Evolutionary conservation across 495 filamentous ascomycete genomes (phyloP), one percentile per base, ranked within the genome.

Genomic region (Aspergillus ellipticus): DNA sequence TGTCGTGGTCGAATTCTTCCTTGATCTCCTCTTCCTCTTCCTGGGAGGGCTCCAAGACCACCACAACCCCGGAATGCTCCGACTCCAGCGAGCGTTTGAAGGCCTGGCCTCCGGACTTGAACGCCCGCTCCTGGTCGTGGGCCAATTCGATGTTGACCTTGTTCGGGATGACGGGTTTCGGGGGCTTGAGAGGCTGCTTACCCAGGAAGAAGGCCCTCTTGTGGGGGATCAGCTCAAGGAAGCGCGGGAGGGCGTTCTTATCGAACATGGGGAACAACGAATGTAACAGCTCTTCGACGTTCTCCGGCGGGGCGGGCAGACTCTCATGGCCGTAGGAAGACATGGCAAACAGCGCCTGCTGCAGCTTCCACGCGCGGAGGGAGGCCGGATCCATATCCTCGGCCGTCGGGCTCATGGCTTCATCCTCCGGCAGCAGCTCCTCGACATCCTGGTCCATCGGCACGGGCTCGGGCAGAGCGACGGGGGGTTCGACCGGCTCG

Each of bases 111-210:
- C 80, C 77, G 1, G 92, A 81, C 37, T 80, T 84, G 67, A 98
- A 98, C 9, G 78, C 71, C 56, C 88, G 86, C 58, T 92, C 86
- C 60, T 94, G 86, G 62, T 97, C 94, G 45, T 79, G 77, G 4
- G 85, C 84, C 10, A 97, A 71, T 54, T 97, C 94, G 6, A 97
- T 72, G 54, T 84, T 89, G 46, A 96, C 77, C 69, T 97, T 99
- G 11, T 87, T 91, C 0, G 91, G 90, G 13, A 90, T 76, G 16
- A 96, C 76, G 1, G 87, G 80, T 64, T 89, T 96, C 17, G 95
- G 91, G 10, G 82, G 78, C 66, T 90, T 93, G 1, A 76, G 26
- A 2, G 88, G 88, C 41, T 81, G 77, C 66, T 90, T 89, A 26
- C 82, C 82, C 35, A 85, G 68, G 62, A 86, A 92, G 29, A 81